Evolutionary conservation across 345 rosid genomes (phyloP).

Genomic region (Psidium friedrichsthalianum): DNA sequence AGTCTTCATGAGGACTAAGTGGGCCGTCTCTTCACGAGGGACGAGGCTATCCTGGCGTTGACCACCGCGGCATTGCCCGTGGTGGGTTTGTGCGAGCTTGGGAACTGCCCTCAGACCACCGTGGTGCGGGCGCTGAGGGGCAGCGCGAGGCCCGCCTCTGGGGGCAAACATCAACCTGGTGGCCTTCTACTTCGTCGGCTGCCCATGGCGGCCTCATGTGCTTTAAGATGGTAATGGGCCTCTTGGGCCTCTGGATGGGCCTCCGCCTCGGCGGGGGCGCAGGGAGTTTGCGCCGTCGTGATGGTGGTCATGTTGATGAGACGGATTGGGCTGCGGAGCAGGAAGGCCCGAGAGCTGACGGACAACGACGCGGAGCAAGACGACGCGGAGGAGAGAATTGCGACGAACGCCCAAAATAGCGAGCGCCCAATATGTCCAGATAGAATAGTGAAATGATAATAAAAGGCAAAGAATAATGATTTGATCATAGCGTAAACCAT

Average conservation of each 20-base stretch:
- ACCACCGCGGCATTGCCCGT: slow-evolving; percentile 32
- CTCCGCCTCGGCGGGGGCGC: slow-evolving; percentile 27
- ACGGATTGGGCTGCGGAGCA: too few relatives aligned
- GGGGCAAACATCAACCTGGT: slow-evolving; percentile 34
- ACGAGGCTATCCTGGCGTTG: slow-evolving; percentile 23
- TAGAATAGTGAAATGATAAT: too few relatives aligned
- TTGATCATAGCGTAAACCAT: too few relatives aligned
- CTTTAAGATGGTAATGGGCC: slow-evolving; percentile 11
- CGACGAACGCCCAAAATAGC: too few relatives aligned
- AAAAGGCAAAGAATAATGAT: too few relatives aligned
- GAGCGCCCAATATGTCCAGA: too few relatives aligned
- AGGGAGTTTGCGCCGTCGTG: slow-evolving; percentile 16
- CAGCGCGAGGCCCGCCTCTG: slow-evolving; percentile 36
- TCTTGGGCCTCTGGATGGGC: slow-evolving; percentile 39
- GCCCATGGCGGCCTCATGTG: slow-evolving; percentile 30
- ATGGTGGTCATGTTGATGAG: too few relatives aligned
- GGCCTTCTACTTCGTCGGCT: slow-evolving; percentile 42
- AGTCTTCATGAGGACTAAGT: slow-evolving; percentile 20
- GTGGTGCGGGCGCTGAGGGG: slow-evolving; percentile 43
- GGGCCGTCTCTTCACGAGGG: slow-evolving; percentile 35
- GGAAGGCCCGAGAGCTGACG: too few relatives aligned
- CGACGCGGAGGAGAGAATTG: too few relatives aligned
- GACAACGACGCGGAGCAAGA: too few relatives aligned
- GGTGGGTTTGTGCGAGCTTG: slow-evolving; percentile 41
- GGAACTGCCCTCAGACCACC: slow-evolving; percentile 50